Conservation (phyloP, 345 rosid species). For the Citropsis articulata region DNA sequence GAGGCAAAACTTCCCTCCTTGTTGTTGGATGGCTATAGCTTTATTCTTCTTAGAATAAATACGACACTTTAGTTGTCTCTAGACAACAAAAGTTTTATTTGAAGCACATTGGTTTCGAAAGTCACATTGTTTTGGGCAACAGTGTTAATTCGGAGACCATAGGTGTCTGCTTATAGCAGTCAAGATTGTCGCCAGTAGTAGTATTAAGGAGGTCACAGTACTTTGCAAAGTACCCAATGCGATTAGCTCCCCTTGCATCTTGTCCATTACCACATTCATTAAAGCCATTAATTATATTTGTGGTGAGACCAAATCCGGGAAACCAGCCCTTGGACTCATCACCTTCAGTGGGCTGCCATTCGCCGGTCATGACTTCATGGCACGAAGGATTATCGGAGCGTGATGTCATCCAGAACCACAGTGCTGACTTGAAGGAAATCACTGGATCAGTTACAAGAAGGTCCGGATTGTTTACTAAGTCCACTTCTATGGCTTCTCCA, state of each 20-base stretch:
- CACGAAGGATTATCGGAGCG: conserved; percentile 61
- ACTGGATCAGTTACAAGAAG: conserved; percentile 38
- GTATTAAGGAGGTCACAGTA: conserved; percentile 48
- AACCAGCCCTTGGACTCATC: conserved; percentile 43
- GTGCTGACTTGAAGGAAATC: conserved; percentile 62
- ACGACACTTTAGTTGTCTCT: too few relatives aligned
- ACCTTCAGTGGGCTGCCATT: conserved; percentile 36
- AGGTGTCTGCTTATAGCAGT: conserved; percentile 52
- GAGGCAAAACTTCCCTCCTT: too few relatives aligned
- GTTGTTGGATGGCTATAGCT: background rate
- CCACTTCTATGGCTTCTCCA: conserved; percentile 49
- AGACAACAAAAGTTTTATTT: background rate
- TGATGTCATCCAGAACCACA: conserved; percentile 77
- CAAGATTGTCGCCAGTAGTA: conserved; percentile 51
- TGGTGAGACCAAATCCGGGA: conserved; percentile 47
- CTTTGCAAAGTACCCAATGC: conserved; percentile 65
- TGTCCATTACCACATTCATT: conserved; percentile 52
- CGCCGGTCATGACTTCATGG: conserved; percentile 51
- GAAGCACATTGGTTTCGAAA: background rate
- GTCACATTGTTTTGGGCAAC: conserved; percentile 21
- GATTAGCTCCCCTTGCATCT: conserved; percentile 37
- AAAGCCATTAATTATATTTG: conserved; percentile 65
- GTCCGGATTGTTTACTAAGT: conserved; percentile 63
- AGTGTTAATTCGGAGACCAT: conserved; percentile 14
- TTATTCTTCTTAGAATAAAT: too few relatives aligned